Evolutionary conservation across 2,329 filamentous ascomycete species (phyloP).

Genomic region (Neocucurbitaria cava): DNA sequence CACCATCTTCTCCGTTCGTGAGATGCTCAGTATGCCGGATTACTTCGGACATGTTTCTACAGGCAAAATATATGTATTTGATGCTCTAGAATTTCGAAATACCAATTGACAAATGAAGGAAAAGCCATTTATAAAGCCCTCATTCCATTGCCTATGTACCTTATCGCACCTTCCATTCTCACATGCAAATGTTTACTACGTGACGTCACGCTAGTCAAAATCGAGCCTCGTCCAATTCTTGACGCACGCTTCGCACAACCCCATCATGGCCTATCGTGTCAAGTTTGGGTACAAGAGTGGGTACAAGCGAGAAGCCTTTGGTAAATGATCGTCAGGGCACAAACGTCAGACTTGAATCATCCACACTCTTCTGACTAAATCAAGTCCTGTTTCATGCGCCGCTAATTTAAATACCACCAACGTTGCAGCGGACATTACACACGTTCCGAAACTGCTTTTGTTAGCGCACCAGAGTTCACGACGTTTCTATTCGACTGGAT

Average conservation of each 20-base stretch:
- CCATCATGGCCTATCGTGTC: neutral
- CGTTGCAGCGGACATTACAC: neutral
- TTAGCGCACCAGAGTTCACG: neutral
- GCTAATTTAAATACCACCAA: neutral
- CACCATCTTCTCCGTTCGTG: neutral
- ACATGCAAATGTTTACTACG: neutral
- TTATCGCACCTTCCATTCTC: neutral
- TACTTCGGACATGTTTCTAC: slow-evolving; percentile 5
- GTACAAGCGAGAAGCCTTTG: neutral
- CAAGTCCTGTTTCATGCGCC: neutral
- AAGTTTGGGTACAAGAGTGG: neutral
- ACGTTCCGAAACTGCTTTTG: neutral
- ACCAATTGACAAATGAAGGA: neutral
- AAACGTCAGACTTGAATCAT: neutral
- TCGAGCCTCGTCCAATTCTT: neutral
- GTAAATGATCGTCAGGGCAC: neutral
- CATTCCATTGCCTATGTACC: neutral
- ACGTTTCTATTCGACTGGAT: neutral
- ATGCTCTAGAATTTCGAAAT: neutral
- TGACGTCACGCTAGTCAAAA: neutral
- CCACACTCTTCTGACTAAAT: neutral
- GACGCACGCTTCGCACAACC: neutral
- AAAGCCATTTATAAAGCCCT: neutral
- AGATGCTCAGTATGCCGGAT: slow-evolving; percentile 2
- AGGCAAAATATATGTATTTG: neutral